Conservation (phyloP, 768 basidiomycete species). For the Neoboletus magnificus region DNA sequence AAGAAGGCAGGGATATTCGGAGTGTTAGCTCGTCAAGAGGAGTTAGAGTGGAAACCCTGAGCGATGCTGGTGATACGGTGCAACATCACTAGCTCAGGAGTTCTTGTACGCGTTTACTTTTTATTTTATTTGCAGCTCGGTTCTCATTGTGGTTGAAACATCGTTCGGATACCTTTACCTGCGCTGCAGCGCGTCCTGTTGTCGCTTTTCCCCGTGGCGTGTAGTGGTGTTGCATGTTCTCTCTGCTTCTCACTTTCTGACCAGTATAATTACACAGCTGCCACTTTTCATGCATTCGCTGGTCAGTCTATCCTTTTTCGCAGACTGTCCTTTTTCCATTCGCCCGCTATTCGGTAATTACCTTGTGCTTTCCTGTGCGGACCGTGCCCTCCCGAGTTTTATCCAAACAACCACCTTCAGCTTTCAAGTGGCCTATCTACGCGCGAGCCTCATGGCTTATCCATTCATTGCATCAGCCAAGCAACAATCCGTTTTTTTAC, state of each 20-base stretch:
- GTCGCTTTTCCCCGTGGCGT: conserved; percentile 28
- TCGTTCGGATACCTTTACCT: conserved; percentile 35
- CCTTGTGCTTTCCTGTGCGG: conserved; percentile 24
- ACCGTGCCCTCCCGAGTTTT: conserved; percentile 17
- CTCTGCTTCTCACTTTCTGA: conserved; percentile 33
- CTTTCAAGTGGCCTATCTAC: conserved; percentile 20
- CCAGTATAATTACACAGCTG: conserved; percentile 27
- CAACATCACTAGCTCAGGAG: conserved; percentile 42
- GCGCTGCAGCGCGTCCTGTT: conserved; percentile 26
- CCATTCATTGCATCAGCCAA: conserved; percentile 28
- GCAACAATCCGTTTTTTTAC: conserved; percentile 16
- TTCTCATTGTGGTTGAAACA: conserved; percentile 34
- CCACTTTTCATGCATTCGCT: conserved; percentile 24
- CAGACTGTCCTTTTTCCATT: conserved; percentile 25
- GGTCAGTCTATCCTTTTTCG: conserved; percentile 22
- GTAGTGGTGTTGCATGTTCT: conserved; percentile 27
- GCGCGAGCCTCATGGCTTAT: conserved; percentile 14
- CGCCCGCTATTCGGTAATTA: conserved; percentile 29
- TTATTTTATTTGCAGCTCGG: conserved; percentile 35
- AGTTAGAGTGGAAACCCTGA: conserved; percentile 70
- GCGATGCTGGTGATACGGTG: conserved; percentile 49
- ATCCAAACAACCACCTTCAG: conserved; percentile 14
- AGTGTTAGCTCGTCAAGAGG: conserved; percentile 80
- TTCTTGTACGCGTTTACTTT: conserved; percentile 34
- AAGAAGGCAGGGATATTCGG: conserved; percentile 86